Percentiles rank a stretch among this genome's conserved stretches.
Conservation (phyloP, 352 stramenopile genomes). For the Thraustochytrium striatum region DNA sequence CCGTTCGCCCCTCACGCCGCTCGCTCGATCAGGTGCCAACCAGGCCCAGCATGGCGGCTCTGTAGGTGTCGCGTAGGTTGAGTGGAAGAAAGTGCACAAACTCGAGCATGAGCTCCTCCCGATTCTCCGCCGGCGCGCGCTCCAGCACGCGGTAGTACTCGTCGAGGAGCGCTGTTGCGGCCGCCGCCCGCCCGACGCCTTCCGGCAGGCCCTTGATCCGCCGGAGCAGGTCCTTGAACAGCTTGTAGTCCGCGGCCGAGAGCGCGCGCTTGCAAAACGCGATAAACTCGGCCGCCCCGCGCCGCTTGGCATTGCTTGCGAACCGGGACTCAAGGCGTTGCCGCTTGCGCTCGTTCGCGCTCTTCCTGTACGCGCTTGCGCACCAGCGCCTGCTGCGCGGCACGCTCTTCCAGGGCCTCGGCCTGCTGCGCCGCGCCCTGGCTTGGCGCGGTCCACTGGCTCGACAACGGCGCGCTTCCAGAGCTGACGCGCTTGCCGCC, state of each 20-base stretch:
- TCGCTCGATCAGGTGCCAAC: not conserved
- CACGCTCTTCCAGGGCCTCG: no score
- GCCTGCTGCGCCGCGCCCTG: no score
- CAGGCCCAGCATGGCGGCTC: not conserved
- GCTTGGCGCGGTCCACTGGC: no score
- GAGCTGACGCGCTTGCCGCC: no score
- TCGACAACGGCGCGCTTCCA: no score
- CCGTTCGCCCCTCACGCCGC: no score
- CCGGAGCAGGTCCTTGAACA: conserved; percentile 13
- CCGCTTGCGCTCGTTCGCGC: conserved; percentile 22
- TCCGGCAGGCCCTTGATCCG: not conserved
- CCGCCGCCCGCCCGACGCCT: no score
- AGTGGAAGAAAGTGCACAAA: conserved; percentile 25
- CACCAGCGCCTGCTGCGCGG: no score
- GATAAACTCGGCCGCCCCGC: conserved; percentile 12
- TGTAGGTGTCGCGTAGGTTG: conserved; percentile 17
- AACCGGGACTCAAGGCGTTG: conserved; percentile 1
- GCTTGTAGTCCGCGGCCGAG: not conserved
- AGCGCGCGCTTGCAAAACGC: not conserved
- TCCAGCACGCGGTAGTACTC: no score
- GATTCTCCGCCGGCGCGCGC: not conserved
- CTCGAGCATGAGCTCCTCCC: conserved; percentile 21
- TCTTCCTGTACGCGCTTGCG: no score
- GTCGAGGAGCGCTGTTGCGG: no score
- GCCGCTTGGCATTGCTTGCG: not conserved